These are phyloP conservation scores for Sphagnum fallax DNA, from an alignment of 228 moss, liverwort and hornwort species.

Conservation along the genomic window DNA sequence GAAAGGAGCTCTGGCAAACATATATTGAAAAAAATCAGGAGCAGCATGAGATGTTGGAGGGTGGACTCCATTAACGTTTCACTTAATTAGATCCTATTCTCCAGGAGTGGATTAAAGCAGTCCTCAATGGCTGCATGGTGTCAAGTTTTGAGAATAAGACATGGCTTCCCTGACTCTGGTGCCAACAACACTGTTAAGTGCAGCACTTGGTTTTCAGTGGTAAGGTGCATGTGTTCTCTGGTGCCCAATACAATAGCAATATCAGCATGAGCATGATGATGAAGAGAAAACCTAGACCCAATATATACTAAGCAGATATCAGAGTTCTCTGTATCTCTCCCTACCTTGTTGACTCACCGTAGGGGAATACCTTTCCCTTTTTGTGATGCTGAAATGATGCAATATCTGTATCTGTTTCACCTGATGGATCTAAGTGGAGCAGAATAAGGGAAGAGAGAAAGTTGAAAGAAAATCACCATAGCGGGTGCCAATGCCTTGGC, in stretches of 20 bases:
- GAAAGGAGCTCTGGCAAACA: slow-evolving; percentile 57
- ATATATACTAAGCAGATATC: not conserved
- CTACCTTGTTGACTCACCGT: not conserved
- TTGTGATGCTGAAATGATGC: too few relatives aligned
- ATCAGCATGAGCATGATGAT: too few relatives aligned
- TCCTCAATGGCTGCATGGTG: not conserved
- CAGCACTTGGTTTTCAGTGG: too few relatives aligned
- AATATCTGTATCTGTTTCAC: not conserved
- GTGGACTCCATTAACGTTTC: not conserved
- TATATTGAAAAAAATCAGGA: not conserved
- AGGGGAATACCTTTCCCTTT: not conserved
- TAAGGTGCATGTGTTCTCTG: too few relatives aligned
- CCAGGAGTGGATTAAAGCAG: not conserved
- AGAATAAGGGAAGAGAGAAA: not conserved
- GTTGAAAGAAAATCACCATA: slow-evolving; percentile 22
- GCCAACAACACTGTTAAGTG: too few relatives aligned
- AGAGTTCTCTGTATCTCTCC: not conserved
- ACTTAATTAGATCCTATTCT: not conserved
- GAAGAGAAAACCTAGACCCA: not conserved
- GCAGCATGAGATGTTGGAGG: not conserved
- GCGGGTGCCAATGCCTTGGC: slow-evolving; percentile 61
- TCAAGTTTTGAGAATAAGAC: not conserved
- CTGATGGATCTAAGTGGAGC: too few relatives aligned
- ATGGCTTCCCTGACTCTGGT: too few relatives aligned
- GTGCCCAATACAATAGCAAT: too few relatives aligned